These are phyloP conservation scores for Setaria italica DNA, from an alignment of 202 grass and related monocot species.

Conservation along the genomic window DNA sequence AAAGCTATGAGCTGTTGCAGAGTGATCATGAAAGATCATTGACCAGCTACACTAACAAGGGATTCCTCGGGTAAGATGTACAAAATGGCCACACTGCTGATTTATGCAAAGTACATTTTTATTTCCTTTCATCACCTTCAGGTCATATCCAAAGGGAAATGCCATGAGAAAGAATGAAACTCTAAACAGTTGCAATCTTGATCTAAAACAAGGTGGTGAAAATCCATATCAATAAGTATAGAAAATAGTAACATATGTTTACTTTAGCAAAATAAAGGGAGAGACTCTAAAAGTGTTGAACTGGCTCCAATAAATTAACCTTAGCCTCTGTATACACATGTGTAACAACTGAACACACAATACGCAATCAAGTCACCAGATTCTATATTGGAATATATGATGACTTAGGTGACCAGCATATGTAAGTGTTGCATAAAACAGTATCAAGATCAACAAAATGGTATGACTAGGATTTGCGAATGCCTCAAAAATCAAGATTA, in stretches of 20 bases:
- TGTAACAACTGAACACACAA: not conserved
- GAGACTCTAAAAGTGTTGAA: not conserved
- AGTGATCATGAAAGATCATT: not conserved
- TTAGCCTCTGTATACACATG: not conserved
- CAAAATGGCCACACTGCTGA: not conserved
- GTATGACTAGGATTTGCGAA: not conserved
- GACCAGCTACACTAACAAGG: not conserved
- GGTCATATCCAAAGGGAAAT: constrained; percentile 3
- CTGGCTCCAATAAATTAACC: not conserved
- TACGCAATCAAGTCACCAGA: not conserved
- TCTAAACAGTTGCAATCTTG: not conserved
- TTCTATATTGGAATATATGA: not conserved
- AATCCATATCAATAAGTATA: not conserved
- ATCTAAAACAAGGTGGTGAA: not conserved
- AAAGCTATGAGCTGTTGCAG: not conserved
- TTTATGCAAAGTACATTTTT: not conserved
- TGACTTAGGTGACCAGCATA: not conserved
- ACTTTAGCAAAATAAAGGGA: not conserved
- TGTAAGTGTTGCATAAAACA: not conserved
- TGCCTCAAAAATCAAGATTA: not conserved
- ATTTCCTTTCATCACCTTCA: not conserved
- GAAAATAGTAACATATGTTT: not conserved
- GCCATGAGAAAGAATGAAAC: not conserved
- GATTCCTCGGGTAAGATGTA: not conserved
- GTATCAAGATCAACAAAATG: not conserved